Evolutionary conservation across 805 yeast genomes (phyloP).

Genomic region (Saccharomyces paradoxus): DNA sequence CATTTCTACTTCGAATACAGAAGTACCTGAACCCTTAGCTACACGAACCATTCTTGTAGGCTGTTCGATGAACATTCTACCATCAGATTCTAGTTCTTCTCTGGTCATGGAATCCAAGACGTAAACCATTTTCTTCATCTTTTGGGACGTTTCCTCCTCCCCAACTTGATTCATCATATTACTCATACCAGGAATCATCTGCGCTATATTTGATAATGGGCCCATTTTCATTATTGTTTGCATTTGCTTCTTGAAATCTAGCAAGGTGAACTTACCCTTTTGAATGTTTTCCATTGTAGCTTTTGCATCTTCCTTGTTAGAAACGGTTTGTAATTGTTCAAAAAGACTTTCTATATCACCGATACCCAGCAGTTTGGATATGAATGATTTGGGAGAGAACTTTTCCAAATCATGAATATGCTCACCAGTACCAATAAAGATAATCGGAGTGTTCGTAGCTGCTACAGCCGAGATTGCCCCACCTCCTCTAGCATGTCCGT

Average conservation of each 20-base stretch:
- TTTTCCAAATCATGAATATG: conserved; percentile 89
- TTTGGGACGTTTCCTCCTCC: conserved; percentile 82
- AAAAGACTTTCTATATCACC: conserved; percentile 91
- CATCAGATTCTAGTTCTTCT: conserved; percentile 84
- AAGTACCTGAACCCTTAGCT: conserved; percentile 90
- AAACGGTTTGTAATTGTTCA: conserved; percentile 73
- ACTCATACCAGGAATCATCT: conserved; percentile 90
- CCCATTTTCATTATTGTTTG: conserved; percentile 95
- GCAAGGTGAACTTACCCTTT: conserved; percentile 87
- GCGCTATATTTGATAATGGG: conserved; percentile 85
- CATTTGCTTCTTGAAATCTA: conserved; percentile 92
- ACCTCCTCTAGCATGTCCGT: conserved; percentile 98
- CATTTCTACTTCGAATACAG: conserved; percentile 88
- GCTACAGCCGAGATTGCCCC: conserved; percentile 99
- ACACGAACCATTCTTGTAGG: conserved; percentile 84
- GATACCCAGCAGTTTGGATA: conserved; percentile 87
- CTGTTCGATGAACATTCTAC: conserved; percentile 65
- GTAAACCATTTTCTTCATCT: conserved; percentile 80
- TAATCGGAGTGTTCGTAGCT: conserved; percentile 89
- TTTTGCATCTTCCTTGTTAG: conserved; percentile 79
- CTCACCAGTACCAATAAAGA: conserved; percentile 97
- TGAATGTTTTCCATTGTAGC: conserved; percentile 86
- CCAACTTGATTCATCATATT: conserved; percentile 80
- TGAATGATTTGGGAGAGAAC: conserved; percentile 81
- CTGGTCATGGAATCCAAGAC: conserved; percentile 95